Evolutionary conservation across 352 stramenopile genomes (phyloP), one percentile per base, ranked within the genome.

Genomic region (Elongisporangium senticosum): DNA sequence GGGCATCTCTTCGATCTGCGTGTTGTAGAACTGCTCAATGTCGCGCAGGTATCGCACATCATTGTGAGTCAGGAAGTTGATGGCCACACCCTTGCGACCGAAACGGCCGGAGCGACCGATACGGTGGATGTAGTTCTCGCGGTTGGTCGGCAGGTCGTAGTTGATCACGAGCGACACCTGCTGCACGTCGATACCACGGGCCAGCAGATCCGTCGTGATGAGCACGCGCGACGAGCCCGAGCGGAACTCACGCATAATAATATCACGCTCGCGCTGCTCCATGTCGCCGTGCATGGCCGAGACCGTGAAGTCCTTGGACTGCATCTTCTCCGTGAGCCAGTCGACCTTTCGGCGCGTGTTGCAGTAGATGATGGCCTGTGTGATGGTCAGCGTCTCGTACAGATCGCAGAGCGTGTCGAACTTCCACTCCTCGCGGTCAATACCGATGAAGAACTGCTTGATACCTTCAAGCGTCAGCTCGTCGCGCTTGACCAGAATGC

Each of bases 1-100:
- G 61, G 98, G 98, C 95, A 99, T 99, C 83, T 99, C 97, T 66
- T 97, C 93, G 73, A 99, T 99, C 72, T 99, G 91, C 61, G 97
- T 99, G 74, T 97, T 98, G 91, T 99, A 99, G 85, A 99, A 99
- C 77, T 98, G 83, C 83, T 99, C 97, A 74, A 99, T 99, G 83
- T 99, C 97, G 75, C 94, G 90, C 64, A 99, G 80, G 81, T 99
- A 99, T 83, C 95, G 90, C 67, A 98, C 95, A 79, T 99, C 98
- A 67, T 94, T 97, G 74, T 98, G 85, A 60, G 96, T 98, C 67
- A 99, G 77, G 77, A 99, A 99, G 93, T 99, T 99, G 84, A 99
- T 99, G 59, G 97, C 97, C 54, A 99, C 97, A 93, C 98, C 98
- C 90, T 99, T 99, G 87, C 97, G 90, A 76, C 98, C 98, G 77